Evolutionary conservation across 352 stramenopile species (phyloP).

Genomic region (Phytophthora cajani): DNA sequence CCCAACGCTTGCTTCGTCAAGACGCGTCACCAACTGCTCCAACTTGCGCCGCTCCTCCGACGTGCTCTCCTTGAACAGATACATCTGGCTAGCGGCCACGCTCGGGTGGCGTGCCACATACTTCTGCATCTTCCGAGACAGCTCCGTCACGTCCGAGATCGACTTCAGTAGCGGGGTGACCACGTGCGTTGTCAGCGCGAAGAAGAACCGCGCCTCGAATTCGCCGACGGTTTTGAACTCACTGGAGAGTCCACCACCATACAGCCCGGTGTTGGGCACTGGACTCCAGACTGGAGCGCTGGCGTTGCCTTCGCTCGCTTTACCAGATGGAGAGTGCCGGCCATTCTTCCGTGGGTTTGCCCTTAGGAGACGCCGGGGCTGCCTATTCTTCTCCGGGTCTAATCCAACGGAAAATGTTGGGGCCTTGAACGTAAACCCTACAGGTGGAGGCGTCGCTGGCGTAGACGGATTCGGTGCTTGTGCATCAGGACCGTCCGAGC

Average conservation of each 20-base stretch:
- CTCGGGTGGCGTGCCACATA: constrained; percentile 27
- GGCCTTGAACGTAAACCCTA: background rate
- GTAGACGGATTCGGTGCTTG: background rate
- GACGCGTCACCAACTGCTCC: constrained; percentile 15
- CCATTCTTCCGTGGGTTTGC: background rate
- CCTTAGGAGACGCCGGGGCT: background rate
- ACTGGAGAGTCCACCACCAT: background rate
- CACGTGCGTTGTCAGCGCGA: constrained; percentile 25
- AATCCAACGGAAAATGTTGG: background rate
- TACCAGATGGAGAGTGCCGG: background rate
- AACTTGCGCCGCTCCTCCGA: constrained; percentile 19
- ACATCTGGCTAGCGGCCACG: constrained; percentile 1
- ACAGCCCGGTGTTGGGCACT: background rate
- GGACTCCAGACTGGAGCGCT: too few species aligned
- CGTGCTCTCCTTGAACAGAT: constrained; percentile 31
- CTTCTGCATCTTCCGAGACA: constrained; percentile 31
- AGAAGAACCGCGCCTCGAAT: constrained; percentile 31
- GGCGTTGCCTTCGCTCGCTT: background rate
- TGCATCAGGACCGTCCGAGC: background rate
- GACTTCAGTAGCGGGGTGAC: constrained; percentile 28
- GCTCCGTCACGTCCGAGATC: constrained; percentile 20
- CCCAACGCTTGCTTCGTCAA: constrained; percentile 8
- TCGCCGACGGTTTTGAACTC: constrained; percentile 12
- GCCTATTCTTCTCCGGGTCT: background rate
- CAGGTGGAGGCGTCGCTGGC: background rate